Evolutionary conservation across 164 flowering plant genomes (phyloP), one percentile per base, ranked within the genome.

Genomic region (Umbilicus rupestris): DNA sequence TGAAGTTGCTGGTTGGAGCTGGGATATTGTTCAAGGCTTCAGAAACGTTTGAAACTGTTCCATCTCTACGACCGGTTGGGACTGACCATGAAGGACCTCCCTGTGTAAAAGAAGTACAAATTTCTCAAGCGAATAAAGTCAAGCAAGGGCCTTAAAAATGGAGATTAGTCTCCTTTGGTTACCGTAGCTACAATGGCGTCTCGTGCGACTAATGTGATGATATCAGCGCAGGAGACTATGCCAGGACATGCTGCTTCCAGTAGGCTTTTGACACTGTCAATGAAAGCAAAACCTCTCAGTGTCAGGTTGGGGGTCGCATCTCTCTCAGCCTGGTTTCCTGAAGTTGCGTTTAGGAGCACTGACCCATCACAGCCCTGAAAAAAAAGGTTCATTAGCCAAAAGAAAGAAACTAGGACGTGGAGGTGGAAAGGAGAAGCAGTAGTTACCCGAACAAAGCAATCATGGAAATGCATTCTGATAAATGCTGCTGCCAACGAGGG

Each of bases 1-100:
- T 70, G 75, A 88, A 81, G 69, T 89, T 92, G 75, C 64, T 57
- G 19, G 68, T 42, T 39, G 98, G 97, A 4, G 79, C 62, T 3
- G 98, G 98, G 60, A 93, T 85, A 42, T 84, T 60, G 14, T 37
- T 16, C 22, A 57, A 15, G 16, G 89, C 89, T 68, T 89, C 96
- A 4, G 89, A 15, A 1, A 64, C 26, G 1, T 68, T 76, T 6
- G 98, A 93, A 26, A 87, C 69, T 3, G 33, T 28, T 30, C 98
- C 98, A 65, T 93, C 98, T 73, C 94, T 77, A 37, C 98, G 67
- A 22, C 97, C 97, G 0, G 96, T 88, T 7, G 94, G 96, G 24
- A 93, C 98, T 26, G 37, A 74, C 98, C 97, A 93, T 2, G 22
- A 74, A 1, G 87, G 87, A 42, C 87, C 87, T 60, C 89, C 87